A percentile compares a stretch with the other conserved stretches of the same genome.
Conservation (phyloP, 1,139 yeast species). For the Geotrichum reessii region DNA sequence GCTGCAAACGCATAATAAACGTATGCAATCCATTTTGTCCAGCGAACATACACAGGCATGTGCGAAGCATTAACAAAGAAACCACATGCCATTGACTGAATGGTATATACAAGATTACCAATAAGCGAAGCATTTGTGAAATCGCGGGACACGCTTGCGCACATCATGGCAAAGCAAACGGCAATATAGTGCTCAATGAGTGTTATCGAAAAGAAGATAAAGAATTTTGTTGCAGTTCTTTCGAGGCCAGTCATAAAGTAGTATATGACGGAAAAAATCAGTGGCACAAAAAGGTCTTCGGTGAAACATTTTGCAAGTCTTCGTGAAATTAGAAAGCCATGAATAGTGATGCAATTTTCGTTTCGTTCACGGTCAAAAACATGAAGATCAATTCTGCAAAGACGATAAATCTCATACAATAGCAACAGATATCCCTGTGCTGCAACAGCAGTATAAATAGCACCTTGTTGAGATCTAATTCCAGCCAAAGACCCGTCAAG, state of each 20-base stretch:
- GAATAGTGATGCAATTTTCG: slow-evolving; percentile 61
- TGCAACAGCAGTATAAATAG: slow-evolving; percentile 59
- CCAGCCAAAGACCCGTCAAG: slow-evolving; percentile 63
- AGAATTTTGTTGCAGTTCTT: slow-evolving; percentile 49
- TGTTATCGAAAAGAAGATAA: slow-evolving; percentile 54
- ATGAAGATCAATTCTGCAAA: slow-evolving; percentile 62
- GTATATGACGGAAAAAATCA: slow-evolving; percentile 53
- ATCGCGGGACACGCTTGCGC: slow-evolving; percentile 57
- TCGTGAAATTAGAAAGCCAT: slow-evolving; percentile 64
- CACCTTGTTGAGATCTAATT: slow-evolving; percentile 57
- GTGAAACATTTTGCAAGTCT: slow-evolving; percentile 58
- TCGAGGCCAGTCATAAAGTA: slow-evolving; percentile 73
- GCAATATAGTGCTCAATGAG: slow-evolving; percentile 54
- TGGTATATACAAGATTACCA: slow-evolving; percentile 59
- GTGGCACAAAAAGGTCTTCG: slow-evolving; percentile 64
- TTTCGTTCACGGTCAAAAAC: slow-evolving; percentile 68
- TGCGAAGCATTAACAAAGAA: slow-evolving; percentile 67
- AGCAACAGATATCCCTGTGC: slow-evolving; percentile 64
- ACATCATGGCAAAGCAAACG: slow-evolving; percentile 50
- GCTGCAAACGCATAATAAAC: slow-evolving; percentile 79
- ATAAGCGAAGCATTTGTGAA: slow-evolving; percentile 61
- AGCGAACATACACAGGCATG: slow-evolving; percentile 80
- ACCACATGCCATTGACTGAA: slow-evolving; percentile 77
- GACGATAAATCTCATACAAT: slow-evolving; percentile 66
- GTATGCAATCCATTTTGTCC: slow-evolving; percentile 72